Evolutionary conservation across 1,139 yeast species (phyloP).

Genomic region (Pichia sorboxylosa): DNA sequence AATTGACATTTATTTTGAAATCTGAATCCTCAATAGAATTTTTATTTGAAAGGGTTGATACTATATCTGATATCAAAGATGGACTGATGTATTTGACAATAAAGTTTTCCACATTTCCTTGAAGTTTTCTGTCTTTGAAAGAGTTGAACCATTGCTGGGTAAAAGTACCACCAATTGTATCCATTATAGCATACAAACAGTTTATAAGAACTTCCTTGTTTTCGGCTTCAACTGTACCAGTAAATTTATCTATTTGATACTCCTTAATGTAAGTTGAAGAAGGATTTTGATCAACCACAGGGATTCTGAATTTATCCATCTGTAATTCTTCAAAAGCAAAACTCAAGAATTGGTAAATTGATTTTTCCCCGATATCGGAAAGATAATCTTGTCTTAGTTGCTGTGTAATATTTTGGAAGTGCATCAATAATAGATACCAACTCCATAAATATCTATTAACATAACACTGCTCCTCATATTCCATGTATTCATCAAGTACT

Average conservation of each 20-base stretch:
- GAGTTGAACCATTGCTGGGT: constrained; percentile 65
- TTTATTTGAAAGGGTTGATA: constrained; percentile 26
- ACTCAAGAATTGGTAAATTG: constrained; percentile 37
- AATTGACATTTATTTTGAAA: constrained; percentile 51
- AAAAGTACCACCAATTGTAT: constrained; percentile 47
- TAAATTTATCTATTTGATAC: constrained; percentile 14
- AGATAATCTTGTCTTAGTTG: constrained; percentile 53
- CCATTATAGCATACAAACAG: constrained; percentile 46
- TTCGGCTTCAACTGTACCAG: constrained; percentile 13
- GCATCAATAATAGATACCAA: constrained; percentile 55
- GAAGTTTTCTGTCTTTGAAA: constrained; percentile 45
- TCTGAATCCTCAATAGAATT: constrained; percentile 37
- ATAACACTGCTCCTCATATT: constrained; percentile 26
- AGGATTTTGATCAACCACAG: constrained; percentile 9
- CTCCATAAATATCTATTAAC: constrained; percentile 47
- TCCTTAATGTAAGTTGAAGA: constrained; percentile 7
- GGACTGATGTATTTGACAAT: constrained; percentile 57
- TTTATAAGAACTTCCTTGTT: constrained; percentile 34
- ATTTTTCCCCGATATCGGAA: constrained; percentile 38
- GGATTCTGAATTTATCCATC: constrained; percentile 27
- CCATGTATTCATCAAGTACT: constrained; percentile 28
- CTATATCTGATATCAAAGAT: constrained; percentile 43
- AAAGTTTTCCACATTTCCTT: constrained; percentile 48
- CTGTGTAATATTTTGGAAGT: constrained; percentile 57
- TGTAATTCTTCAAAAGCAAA: constrained; percentile 41